Conservation (phyloP, 805 yeast genomes). For the Grigorovia transvaalensis region DNA sequence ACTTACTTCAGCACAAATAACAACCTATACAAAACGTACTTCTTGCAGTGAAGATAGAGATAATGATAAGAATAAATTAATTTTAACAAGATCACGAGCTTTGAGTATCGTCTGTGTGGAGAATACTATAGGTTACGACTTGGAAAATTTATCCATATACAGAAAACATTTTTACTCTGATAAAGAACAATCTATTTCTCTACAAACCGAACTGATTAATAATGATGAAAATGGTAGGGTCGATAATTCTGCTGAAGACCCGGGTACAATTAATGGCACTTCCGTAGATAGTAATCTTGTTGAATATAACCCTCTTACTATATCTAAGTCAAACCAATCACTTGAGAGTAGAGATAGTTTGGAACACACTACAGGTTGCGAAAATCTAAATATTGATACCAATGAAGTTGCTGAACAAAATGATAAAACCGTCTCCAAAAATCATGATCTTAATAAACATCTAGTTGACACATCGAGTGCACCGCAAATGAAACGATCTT, state of each 20-base stretch:
- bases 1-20: not conserved
- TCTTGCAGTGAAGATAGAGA: not conserved
- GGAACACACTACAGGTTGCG: not conserved
- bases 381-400: not conserved
- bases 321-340: not conserved
- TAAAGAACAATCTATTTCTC: not conserved
- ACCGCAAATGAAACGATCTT: not conserved
- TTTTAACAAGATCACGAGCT: not conserved
- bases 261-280: not conserved
- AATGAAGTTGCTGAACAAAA: constrained; percentile 5
- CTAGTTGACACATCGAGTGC: not conserved
- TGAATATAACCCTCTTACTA: not conserved
- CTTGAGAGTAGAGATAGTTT: not conserved
- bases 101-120: constrained; percentile 22
- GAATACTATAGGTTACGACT: constrained; percentile 28
- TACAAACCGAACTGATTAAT: not conserved
- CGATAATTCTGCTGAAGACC: not conserved
- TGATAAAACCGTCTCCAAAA: not conserved
- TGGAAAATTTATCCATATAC: constrained; percentile 26
- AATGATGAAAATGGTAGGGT: not conserved
- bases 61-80: not conserved
- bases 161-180: constrained; percentile 21
- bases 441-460: not conserved
- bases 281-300: not conserved
- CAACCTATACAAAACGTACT: not conserved